These are phyloP conservation scores for Myxozyma sirexii DNA, from an alignment of 805 yeast species.

Conservation along the genomic window DNA sequence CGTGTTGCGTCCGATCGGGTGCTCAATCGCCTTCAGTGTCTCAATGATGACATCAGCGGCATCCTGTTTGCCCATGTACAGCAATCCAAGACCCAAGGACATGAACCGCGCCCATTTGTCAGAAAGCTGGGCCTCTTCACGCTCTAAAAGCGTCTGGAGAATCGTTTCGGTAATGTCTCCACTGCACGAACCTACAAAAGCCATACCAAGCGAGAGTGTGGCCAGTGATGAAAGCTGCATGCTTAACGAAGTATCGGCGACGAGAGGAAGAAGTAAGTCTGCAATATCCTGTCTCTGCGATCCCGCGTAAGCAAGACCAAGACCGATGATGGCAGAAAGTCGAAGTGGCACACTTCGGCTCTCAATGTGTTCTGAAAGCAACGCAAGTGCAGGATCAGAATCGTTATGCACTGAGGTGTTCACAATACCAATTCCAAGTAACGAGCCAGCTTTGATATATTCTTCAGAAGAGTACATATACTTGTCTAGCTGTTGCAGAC, in stretches of 20 bases:
- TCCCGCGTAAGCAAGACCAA: conserved; percentile 95
- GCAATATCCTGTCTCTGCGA: conserved; percentile 83
- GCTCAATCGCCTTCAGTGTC: conserved; percentile 91
- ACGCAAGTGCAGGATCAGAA: conserved; percentile 85
- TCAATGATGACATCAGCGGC: conserved; percentile 88
- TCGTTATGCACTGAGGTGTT: conserved; percentile 92
- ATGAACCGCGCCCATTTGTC: conserved; percentile 87
- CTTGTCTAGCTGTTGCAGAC: conserved; percentile 86
- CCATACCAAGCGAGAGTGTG: conserved; percentile 89
- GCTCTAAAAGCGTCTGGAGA: conserved; percentile 84
- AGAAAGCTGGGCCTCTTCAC: conserved; percentile 73
- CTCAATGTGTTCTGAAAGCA: conserved; percentile 76
- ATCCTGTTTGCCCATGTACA: conserved; percentile 90
- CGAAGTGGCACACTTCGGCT: conserved; percentile 65
- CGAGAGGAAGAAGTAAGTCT: conserved; percentile 75
- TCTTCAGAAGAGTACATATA: conserved; percentile 82
- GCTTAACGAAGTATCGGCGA: conserved; percentile 72
- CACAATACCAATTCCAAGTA: conserved; percentile 90
- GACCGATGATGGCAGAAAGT: conserved; percentile 83
- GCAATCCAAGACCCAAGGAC: conserved; percentile 87
- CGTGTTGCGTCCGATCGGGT: conserved; percentile 85
- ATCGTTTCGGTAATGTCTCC: conserved; percentile 94
- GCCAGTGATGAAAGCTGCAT: conserved; percentile 84
- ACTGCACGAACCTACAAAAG: conserved; percentile 92
- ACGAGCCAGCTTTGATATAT: conserved; percentile 93